These are phyloP conservation scores for Cylindrodendrum hubeiense DNA, from an alignment of 2,329 filamentous ascomycete species.

Conservation along the genomic window DNA sequence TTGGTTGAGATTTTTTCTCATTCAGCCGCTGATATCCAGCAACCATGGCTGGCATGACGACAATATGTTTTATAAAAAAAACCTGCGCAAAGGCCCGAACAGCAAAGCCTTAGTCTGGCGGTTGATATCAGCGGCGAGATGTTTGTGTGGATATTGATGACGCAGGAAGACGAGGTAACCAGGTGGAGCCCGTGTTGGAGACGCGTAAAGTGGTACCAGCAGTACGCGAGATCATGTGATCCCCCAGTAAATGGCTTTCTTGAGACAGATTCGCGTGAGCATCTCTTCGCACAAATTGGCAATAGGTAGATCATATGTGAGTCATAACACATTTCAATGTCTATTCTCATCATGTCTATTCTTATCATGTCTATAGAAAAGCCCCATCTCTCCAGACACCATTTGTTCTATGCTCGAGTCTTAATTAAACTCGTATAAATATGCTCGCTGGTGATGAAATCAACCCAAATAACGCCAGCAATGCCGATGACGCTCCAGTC, in stretches of 20 bases:
- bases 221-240: constrained; percentile 32
- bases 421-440: not conserved
- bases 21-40: constrained; percentile 85
- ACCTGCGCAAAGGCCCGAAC: not conserved
- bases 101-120: not conserved
- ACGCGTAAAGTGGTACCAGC: constrained; percentile 24
- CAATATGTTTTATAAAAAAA: not conserved
- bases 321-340: not conserved
- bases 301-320: not conserved
- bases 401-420: not conserved
- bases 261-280: not conserved
- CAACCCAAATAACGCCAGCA: constrained; percentile 10
- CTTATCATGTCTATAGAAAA: not conserved
- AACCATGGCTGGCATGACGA: constrained; percentile 67
- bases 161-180: not conserved
- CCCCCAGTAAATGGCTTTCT: not conserved
- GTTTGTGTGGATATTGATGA: constrained; percentile 3
- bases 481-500: constrained; percentile 4
- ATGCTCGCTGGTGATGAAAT: constrained; percentile 18
- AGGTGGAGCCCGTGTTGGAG: constrained; percentile 10
- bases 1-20: constrained; percentile 79
- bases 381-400: not conserved
- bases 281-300: not conserved
- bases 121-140: not conserved
- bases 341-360: constrained; percentile 4